Evolutionary conservation across 1,139 yeast genomes (phyloP), one percentile per base, ranked within the genome.

Genomic region (Lodderomyces elongisporus): DNA sequence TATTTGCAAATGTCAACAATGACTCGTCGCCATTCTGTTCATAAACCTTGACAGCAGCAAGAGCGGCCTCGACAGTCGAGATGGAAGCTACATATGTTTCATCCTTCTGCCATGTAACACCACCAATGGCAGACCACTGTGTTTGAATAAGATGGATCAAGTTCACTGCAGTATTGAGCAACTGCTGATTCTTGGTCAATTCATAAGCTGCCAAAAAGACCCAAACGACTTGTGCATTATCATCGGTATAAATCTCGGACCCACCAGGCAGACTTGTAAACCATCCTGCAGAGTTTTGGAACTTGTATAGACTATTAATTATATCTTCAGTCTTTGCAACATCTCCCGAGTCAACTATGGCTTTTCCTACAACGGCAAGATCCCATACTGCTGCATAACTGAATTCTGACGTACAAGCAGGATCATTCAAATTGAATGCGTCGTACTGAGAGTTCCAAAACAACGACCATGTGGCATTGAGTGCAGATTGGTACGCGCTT

Each of bases 161-260:
- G 9, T 36, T 35, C 10, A 39, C 27, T 3, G 60, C 60, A 6
- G 46, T 41, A 3, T 35, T 35, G 25, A 53, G 46, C 31, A 46
- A 46, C 9, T 38, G 28, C 6, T 34, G 18, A 17, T 48, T 42
- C 2, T 43, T 34, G 3, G 54, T 46, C 14, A 41, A 28, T 23
- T 46, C 35, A 31, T 48, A 54, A 1, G 61, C 62, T 5, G 51
- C 59, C 5, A 56, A 30, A 27, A 54, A 51, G 6, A 52, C 58
- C 64, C 65, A 62, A 3, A 49, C 45, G 2, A 56, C 51, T 37
- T 62, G 67, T 3, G 62, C 50, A 40, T 60, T 56, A 38, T 62
- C 67, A 41, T 62, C 67, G 27, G 51, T 51, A 36, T 59, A 62
- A 13, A 59, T 48, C 29, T 60, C 66, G 6, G 39, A 31, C 28